A percentile compares a stretch with the other conserved stretches of the same genome.
Evolutionary conservation across 169 alveolate species (phyloP).

Genomic region (Plasmodium berghei): DNA sequence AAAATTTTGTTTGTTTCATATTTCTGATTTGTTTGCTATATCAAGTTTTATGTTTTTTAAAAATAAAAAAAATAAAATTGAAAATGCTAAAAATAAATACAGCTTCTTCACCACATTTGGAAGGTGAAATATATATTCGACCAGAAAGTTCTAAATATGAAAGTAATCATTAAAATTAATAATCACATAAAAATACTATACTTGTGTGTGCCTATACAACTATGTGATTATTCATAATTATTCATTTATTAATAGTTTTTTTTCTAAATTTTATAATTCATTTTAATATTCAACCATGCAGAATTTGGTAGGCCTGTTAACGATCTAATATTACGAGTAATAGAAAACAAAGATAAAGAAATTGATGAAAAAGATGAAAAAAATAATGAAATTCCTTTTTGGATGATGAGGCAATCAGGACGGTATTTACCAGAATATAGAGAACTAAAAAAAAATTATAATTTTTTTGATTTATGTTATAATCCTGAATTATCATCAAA

Average conservation of each 20-base stretch:
- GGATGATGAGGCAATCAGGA: constrained; percentile 93
- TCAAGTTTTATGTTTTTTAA: background rate
- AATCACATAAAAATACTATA: too few relatives aligned
- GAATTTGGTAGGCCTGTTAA: constrained; percentile 45
- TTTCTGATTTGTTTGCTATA: background rate
- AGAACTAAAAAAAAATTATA: constrained; percentile 76
- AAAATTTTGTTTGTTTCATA: background rate
- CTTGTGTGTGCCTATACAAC: too few relatives aligned
- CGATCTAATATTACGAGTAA: constrained; percentile 43
- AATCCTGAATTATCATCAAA: constrained; percentile 88
- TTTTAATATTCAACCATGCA: background rate
- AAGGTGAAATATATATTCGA: constrained; percentile 30
- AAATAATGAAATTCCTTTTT: constrained; percentile 84
- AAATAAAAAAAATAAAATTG: background rate
- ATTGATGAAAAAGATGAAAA: background rate
- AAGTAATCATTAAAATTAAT: constrained; percentile 7
- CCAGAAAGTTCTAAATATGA: constrained; percentile 23
- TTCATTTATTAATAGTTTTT: background rate
- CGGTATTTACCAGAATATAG: constrained; percentile 89
- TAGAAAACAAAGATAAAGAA: constrained; percentile 58
- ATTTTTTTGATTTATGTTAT: constrained; percentile 86
- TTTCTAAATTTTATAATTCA: background rate
- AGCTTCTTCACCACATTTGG: background rate
- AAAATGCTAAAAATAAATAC: background rate
- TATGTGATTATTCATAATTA: too few relatives aligned